A percentile compares a stretch with the other conserved stretches of the same genome.
These are phyloP conservation scores for Hymenoscyphus fructigenus DNA, from an alignment of 2,329 filamentous ascomycete species.

Conservation along the genomic window DNA sequence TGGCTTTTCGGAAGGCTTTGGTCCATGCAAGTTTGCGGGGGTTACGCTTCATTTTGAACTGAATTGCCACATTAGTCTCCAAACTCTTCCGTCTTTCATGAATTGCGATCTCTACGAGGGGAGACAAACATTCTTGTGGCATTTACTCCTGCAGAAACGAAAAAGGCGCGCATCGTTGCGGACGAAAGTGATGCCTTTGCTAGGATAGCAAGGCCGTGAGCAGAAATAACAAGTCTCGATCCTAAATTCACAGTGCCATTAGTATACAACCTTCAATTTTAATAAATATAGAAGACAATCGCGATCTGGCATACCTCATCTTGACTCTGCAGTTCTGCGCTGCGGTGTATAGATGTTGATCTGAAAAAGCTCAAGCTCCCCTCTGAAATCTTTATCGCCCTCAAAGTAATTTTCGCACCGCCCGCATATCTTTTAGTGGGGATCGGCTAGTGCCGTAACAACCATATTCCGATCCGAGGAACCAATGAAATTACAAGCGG, in stretches of 20 bases:
- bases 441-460: neutral
- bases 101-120: conserved; percentile 50
- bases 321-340: conserved; percentile 23
- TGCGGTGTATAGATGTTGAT: conserved; percentile 15
- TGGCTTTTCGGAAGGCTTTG: conserved; percentile 82
- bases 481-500: neutral
- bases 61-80: conserved; percentile 80
- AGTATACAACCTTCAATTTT: neutral
- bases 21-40: conserved; percentile 97
- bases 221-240: conserved; percentile 71
- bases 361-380: neutral
- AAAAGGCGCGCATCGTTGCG: conserved; percentile 48
- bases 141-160: conserved; percentile 56
- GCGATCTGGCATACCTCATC: conserved; percentile 18
- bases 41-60: conserved; percentile 98
- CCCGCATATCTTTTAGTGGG: conserved; percentile 20
- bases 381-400: conserved; percentile 4
- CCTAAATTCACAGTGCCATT: conserved; percentile 32
- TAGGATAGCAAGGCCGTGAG: conserved; percentile 65
- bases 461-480: neutral
- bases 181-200: conserved; percentile 52
- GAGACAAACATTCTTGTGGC: conserved; percentile 41
- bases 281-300: neutral
- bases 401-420: neutral
- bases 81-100: conserved; percentile 97